A percentile compares a stretch with the other conserved stretches of the same genome.
Evolutionary conservation across 2,329 filamentous ascomycete species (phyloP).

Genomic region (Pyrenochaeta sp.): DNA sequence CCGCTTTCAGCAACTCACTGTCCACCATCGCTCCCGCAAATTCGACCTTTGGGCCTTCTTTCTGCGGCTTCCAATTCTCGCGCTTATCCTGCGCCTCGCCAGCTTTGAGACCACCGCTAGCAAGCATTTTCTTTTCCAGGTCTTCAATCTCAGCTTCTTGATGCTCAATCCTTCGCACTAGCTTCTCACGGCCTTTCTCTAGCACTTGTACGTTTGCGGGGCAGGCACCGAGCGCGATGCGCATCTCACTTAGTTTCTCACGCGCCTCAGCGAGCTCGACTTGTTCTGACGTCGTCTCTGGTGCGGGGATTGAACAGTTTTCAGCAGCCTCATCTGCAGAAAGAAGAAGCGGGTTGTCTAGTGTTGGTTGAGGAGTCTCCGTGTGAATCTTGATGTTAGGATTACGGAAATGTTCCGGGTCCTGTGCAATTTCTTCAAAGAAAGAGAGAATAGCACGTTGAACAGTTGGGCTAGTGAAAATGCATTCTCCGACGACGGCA

Average conservation of each 20-base stretch:
- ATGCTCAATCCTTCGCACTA: conserved; percentile 29
- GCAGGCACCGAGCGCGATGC: conserved; percentile 25
- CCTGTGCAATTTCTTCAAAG: conserved; percentile 65
- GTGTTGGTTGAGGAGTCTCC: conserved; percentile 20
- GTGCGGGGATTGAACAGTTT: conserved; percentile 1
- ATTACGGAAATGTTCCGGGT: conserved; percentile 49
- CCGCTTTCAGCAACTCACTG: conserved; percentile 38
- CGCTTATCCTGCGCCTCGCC: conserved; percentile 25
- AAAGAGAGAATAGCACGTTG: conserved; percentile 66
- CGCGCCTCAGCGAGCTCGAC: conserved; percentile 22
- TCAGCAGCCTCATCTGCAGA: conserved; percentile 10
- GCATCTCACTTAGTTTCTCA: conserved; percentile 21
- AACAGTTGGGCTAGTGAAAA: conserved; percentile 63
- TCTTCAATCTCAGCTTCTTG: conserved; percentile 24
- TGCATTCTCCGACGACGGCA: conserved; percentile 64
- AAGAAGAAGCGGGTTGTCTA: conserved; percentile 21
- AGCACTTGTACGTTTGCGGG: conserved; percentile 23
- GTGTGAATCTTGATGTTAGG: conserved; percentile 26
- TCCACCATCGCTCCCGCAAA: conserved; percentile 45
- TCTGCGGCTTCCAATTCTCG: conserved; percentile 26
- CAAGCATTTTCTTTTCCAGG: conserved; percentile 24
- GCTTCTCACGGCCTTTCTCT: conserved; percentile 19
- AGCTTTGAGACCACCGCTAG: conserved; percentile 19
- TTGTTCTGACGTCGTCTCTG: conserved; percentile 30
- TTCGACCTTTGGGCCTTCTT: conserved; percentile 28